Conservation (phyloP, 1,284 basidiomycete genomes). For the Fomitopsis schrenkii region DNA sequence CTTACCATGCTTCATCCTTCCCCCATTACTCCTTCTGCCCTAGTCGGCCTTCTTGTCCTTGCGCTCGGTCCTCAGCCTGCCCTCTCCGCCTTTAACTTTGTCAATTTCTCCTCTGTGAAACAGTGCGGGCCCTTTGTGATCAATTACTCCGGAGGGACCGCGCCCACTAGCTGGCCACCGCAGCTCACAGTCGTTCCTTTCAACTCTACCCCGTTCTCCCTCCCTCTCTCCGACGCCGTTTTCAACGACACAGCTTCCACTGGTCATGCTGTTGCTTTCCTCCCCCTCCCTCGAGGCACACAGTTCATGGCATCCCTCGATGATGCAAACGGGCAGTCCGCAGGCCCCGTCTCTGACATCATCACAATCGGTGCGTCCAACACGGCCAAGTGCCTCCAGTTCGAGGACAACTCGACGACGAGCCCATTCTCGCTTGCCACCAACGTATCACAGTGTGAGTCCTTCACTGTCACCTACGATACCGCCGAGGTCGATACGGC, state of each 20-base stretch:
- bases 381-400: conserved; percentile 39
- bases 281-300: conserved; percentile 47
- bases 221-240: conserved; percentile 36
- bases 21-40: conserved; percentile 21
- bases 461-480: conserved; percentile 44
- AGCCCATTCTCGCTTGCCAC: conserved; percentile 21
- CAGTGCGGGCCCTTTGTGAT: conserved; percentile 54
- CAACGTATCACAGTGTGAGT: conserved; percentile 44
- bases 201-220: conserved; percentile 42
- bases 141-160: conserved; percentile 37
- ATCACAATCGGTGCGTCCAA: conserved; percentile 39
- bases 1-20: conserved; percentile 24
- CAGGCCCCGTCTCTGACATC: conserved; percentile 46
- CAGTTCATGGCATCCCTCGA: conserved; percentile 54
- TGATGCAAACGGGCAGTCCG: conserved; percentile 34
- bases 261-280: conserved; percentile 43
- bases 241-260: conserved; percentile 37
- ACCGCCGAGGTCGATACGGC: conserved; percentile 28
- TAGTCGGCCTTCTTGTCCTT: conserved; percentile 33
- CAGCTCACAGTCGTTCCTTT: conserved; percentile 52
- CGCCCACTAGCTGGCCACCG: conserved; percentile 35
- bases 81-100: conserved; percentile 34
- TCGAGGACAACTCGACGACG: not conserved
- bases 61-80: conserved; percentile 45
- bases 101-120: conserved; percentile 45